Evolutionary conservation across 2,329 filamentous ascomycete genomes (phyloP).

Genomic region (Colletotrichum sp.): DNA sequence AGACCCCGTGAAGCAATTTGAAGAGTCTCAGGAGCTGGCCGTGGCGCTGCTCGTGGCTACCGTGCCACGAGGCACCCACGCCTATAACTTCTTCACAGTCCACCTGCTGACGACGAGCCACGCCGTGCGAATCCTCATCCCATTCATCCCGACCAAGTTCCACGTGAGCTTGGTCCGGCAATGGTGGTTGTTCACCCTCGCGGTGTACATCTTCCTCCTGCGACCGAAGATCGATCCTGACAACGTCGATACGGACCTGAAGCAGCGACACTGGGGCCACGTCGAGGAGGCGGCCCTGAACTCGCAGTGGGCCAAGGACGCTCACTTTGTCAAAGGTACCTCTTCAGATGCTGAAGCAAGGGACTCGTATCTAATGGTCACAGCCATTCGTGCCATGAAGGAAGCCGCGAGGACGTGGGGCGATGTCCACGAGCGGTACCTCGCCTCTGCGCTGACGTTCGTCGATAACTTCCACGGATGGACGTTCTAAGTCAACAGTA

Average conservation of each 20-base stretch:
- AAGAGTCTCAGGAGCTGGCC: conserved; percentile 69
- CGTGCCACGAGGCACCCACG: conserved; percentile 59
- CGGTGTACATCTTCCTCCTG: conserved; percentile 77
- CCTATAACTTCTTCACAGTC: conserved; percentile 84
- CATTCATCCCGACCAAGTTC: conserved; percentile 73
- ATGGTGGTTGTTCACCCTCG: conserved; percentile 87
- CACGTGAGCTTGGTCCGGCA: conserved; percentile 79
- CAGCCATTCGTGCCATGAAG: conserved; percentile 74
- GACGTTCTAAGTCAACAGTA: conserved; percentile 41
- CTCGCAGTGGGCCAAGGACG: conserved; percentile 71
- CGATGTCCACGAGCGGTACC: conserved; percentile 68
- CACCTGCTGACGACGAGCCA: conserved; percentile 87
- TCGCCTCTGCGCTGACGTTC: conserved; percentile 74
- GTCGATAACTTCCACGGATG: conserved; percentile 76
- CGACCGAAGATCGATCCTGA: conserved; percentile 76
- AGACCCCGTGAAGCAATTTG: conserved; percentile 76
- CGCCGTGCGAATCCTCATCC: conserved; percentile 84
- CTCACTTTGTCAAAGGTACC: conserved; percentile 84
- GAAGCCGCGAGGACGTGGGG: conserved; percentile 79
- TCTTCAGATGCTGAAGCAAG: neutral
- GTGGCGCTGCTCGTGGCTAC: conserved; percentile 67
- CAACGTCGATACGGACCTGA: conserved; percentile 65
- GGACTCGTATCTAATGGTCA: neutral
- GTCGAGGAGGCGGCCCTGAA: conserved; percentile 74
- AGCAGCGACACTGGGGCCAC: conserved; percentile 76